phyloP scores from a whole-genome alignment of 169 alveolate species.

The Eimeria maxima region DNA sequence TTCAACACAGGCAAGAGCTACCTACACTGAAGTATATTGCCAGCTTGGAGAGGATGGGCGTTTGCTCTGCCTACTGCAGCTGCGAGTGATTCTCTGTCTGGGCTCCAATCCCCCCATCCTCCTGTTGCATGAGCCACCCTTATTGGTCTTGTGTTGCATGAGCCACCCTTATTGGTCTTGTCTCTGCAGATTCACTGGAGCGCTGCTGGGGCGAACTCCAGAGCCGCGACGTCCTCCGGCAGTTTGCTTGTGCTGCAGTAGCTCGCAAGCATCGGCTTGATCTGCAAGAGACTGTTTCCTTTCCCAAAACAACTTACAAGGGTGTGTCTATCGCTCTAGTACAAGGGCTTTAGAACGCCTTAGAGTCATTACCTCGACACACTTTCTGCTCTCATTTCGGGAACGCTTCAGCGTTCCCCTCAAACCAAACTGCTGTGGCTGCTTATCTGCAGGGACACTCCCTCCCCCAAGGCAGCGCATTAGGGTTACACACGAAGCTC shows the following conservation, averaged over 20 bases:
- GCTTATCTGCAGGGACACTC: slow-evolving; percentile 32
- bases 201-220: slow-evolving; percentile 31
- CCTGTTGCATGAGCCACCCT: no score
- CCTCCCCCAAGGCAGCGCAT: slow-evolving; percentile 59
- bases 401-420: background rate
- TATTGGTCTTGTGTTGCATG: no score
- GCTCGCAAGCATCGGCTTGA: slow-evolving; percentile 64
- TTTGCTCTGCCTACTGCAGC: background rate
- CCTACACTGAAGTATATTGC: background rate
- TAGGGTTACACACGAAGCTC: slow-evolving; percentile 55
- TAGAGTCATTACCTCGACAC: background rate
- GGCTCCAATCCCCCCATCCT: background rate
- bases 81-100: background rate
- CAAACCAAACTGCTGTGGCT: background rate
- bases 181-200: slow-evolving; percentile 34
- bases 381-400: background rate
- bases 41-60: background rate
- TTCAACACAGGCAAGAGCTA: slow-evolving; percentile 60
- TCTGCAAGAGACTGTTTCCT: slow-evolving; percentile 68
- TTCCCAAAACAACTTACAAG: slow-evolving; percentile 64
- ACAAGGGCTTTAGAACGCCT: background rate
- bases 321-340: slow-evolving; percentile 25
- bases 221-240: slow-evolving; percentile 53
- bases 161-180: background rate
- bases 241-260: slow-evolving; percentile 76